phyloP scores from a whole-genome alignment of 208 protist species.

The Trypanosoma congolense region DNA sequence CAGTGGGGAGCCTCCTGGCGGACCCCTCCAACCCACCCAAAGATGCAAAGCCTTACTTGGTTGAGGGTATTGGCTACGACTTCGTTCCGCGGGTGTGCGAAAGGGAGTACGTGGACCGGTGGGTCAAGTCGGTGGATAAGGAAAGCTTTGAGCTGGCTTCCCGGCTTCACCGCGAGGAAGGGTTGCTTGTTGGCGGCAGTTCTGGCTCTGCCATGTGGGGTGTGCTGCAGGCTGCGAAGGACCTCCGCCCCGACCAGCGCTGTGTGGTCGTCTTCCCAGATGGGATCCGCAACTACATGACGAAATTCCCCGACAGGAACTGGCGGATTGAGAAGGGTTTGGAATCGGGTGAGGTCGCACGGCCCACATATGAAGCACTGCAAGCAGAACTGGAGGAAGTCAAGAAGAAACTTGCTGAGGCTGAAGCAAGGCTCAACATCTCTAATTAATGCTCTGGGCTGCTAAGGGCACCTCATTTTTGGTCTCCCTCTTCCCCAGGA shows the following conservation, averaged over 20 bases:
- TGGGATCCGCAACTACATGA: slow-evolving; percentile 97
- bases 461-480: too few species aligned
- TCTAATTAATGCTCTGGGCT: too few species aligned
- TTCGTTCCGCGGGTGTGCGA: slow-evolving; percentile 96
- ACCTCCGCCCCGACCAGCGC: slow-evolving; percentile 83
- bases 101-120: slow-evolving; percentile 84
- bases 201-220: slow-evolving; percentile 89
- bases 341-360: slow-evolving; percentile 50
- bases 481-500: too few species aligned
- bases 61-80: slow-evolving; percentile 98
- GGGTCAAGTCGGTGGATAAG: slow-evolving; percentile 92
- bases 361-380: slow-evolving; percentile 78
- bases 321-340: slow-evolving; percentile 96
- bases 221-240: slow-evolving; percentile 90
- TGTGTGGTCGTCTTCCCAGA: slow-evolving; percentile 95
- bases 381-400: slow-evolving; percentile 45
- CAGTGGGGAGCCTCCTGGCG: slow-evolving; percentile 93
- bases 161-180: slow-evolving; percentile 92
- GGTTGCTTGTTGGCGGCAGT: slow-evolving; percentile 94
- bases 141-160: slow-evolving; percentile 93
- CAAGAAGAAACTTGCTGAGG: slow-evolving; percentile 59
- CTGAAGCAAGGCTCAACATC: slow-evolving; percentile 30
- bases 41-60: slow-evolving; percentile 68
- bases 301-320: slow-evolving; percentile 93
- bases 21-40: slow-evolving; percentile 67